phyloP scores from a whole-genome alignment of 441 rosid genomes.

The Monsonia emarginata region DNA sequence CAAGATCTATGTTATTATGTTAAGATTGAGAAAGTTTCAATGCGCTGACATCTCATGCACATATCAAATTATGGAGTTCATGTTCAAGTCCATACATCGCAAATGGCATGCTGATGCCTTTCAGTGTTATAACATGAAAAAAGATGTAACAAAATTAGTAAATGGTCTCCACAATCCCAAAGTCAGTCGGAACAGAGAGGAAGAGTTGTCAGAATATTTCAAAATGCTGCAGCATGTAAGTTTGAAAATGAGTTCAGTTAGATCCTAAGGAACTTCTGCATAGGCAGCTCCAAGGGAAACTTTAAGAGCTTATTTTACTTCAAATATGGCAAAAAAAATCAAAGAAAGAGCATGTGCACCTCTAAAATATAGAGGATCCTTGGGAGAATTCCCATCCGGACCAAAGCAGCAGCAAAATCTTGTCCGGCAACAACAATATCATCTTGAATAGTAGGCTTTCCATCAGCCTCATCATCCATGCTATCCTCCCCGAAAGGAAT shows the following conservation, averaged over 20 bases:
- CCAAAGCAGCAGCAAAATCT: conserved; percentile 86
- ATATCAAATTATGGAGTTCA: too few species aligned
- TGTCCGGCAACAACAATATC: conserved; percentile 75
- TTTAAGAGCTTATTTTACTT: neutral
- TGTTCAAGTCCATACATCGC: too few species aligned
- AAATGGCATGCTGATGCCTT: too few species aligned
- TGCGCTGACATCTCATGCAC: too few species aligned
- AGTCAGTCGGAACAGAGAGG: neutral
- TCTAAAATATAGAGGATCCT: conserved; percentile 64
- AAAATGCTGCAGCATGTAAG: neutral
- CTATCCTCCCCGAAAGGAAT: conserved; percentile 35
- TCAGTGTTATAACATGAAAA: too few species aligned
- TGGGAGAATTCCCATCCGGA: conserved; percentile 78
- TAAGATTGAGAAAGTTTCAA: too few species aligned
- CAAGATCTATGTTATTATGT: too few species aligned
- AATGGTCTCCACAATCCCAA: neutral
- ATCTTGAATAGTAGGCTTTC: conserved; percentile 62
- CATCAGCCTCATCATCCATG: conserved; percentile 48
- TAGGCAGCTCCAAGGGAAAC: conserved; percentile 5
- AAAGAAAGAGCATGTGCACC: conserved; percentile 32
- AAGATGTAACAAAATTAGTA: neutral
- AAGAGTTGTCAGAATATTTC: neutral
- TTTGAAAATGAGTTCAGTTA: neutral
- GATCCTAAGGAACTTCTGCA: neutral
- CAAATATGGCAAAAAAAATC: neutral